Evolutionary conservation across 164 flowering plant species (phyloP), one percentile per base, ranked within the genome.

Genomic region (Vitis riparia): DNA sequence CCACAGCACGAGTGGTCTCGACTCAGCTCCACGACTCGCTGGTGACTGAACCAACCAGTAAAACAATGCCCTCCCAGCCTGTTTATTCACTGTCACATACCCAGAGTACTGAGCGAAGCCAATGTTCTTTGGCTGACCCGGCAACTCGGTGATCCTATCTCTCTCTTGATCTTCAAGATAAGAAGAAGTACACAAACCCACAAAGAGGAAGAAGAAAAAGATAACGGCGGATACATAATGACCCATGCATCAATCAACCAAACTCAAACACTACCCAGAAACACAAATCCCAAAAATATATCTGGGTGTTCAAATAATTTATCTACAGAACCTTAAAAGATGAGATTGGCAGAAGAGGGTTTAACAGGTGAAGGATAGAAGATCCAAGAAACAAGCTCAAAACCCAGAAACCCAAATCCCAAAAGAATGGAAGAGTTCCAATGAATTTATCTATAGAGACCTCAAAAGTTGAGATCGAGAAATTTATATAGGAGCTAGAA

Each of bases 41-140:
- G 94, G 88, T 10, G 99, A 68, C 90, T 95, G 97, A 44, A 81
- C 72, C 69, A 92, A 74, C 97, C 97, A 95, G 80, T 95, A 95
- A 81, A 95, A 95, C 83, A 95, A 78, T 55, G 97, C 96, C 68
- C 97, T 82, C 66, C 99, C 99, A 14, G 89, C 87, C 37, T 77
- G 23, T 70, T 86, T 51, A 73, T 93, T 80, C 48, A 90, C 97
- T 15, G 96, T 91, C 15, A 95, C 89, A 70, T 93, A 95, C 8
- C 99, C 99, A 3, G 99, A 89, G 50, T 86, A 95, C 83, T 93
- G 98, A 61, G 81, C 67, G 71, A 93, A 93, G 1, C 68, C 85
- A 19, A 87, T 94, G 72, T 90, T 84, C 11, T 23, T 13, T 14
- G 97, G 96, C 71, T 93, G 98, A 17, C 98, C 98, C 30, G 99